These are phyloP conservation scores for Podochytrium sp. DNA, from an alignment of 192 early-diverging fungal genomes.

Conservation along the genomic window DNA sequence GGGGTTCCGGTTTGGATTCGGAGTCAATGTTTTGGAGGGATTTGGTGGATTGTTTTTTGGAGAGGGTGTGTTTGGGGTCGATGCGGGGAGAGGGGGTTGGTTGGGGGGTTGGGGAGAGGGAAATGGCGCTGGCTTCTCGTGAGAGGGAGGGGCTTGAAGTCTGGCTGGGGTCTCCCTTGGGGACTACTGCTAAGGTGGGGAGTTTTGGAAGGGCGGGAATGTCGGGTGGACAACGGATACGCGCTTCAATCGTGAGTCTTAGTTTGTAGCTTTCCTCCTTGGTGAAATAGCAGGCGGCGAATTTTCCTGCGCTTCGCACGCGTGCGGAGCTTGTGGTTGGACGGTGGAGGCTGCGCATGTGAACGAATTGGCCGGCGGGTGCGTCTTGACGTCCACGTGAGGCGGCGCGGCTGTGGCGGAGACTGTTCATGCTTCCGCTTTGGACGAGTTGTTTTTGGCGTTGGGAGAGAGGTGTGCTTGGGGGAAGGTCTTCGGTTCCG, in stretches of 20 bases:
- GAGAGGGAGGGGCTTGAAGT: background rate
- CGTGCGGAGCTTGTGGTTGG: slow-evolving; percentile 21
- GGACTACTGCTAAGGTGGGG: background rate
- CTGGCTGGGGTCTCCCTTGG: background rate
- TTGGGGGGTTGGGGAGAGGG: background rate
- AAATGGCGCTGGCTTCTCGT: background rate
- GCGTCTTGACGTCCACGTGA: slow-evolving; percentile 5
- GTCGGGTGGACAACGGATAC: slow-evolving; percentile 11
- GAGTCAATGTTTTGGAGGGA: background rate
- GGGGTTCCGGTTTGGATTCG: background rate
- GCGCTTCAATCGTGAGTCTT: slow-evolving; percentile 30
- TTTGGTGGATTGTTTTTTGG: background rate
- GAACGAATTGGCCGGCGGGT: background rate
- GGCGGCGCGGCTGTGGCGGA: slow-evolving; percentile 7
- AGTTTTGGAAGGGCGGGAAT: slow-evolving; percentile 9
- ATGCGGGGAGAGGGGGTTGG: background rate
- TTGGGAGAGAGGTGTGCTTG: background rate
- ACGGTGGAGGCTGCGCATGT: slow-evolving; percentile 21
- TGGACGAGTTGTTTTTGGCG: background rate
- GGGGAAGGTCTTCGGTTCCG: no score
- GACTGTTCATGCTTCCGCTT: slow-evolving; percentile 23
- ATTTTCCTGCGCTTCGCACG: slow-evolving; percentile 33
- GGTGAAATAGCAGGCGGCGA: slow-evolving; percentile 30
- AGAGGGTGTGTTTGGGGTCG: background rate
- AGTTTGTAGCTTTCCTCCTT: slow-evolving; percentile 36